phyloP scores from a whole-genome alignment of 2,329 filamentous ascomycete genomes.

The Venturia pyrina region DNA sequence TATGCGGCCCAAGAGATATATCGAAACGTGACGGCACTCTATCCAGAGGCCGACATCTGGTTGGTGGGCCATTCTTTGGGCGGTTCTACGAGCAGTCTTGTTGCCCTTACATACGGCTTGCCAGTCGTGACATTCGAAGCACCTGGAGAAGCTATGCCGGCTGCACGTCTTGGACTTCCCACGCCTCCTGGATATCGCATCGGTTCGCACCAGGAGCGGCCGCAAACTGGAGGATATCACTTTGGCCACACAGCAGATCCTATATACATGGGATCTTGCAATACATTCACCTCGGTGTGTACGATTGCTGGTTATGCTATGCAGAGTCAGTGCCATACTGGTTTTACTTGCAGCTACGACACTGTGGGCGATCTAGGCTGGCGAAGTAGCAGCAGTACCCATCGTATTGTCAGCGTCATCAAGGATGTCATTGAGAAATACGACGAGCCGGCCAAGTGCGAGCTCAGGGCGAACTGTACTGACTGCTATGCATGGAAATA shows the following conservation, averaged over 20 bases:
- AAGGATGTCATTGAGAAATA: conserved; percentile 78
- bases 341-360: conserved; percentile 81
- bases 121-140: conserved; percentile 91
- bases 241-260: conserved; percentile 95
- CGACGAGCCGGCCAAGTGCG: conserved; percentile 67
- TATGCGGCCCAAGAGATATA: conserved; percentile 81
- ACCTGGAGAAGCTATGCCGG: conserved; percentile 81
- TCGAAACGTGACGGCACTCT: conserved; percentile 81
- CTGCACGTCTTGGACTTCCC: conserved; percentile 73
- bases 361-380: conserved; percentile 86
- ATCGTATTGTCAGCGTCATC: conserved; percentile 84
- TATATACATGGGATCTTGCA: conserved; percentile 88
- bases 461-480: conserved; percentile 63
- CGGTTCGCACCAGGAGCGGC: conserved; percentile 57
- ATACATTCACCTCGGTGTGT: conserved; percentile 78
- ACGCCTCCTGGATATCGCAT: conserved; percentile 70
- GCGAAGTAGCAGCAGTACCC: conserved; percentile 82
- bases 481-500: conserved; percentile 94
- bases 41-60: conserved; percentile 79
- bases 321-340: conserved; percentile 86
- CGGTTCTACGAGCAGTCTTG: conserved; percentile 75
- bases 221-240: conserved; percentile 72
- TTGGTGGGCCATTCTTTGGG: conserved; percentile 86
- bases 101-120: conserved; percentile 83
- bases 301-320: conserved; percentile 89